Conservation (phyloP, 176 grass and related monocot species). For the Poa pratensis region DNA sequence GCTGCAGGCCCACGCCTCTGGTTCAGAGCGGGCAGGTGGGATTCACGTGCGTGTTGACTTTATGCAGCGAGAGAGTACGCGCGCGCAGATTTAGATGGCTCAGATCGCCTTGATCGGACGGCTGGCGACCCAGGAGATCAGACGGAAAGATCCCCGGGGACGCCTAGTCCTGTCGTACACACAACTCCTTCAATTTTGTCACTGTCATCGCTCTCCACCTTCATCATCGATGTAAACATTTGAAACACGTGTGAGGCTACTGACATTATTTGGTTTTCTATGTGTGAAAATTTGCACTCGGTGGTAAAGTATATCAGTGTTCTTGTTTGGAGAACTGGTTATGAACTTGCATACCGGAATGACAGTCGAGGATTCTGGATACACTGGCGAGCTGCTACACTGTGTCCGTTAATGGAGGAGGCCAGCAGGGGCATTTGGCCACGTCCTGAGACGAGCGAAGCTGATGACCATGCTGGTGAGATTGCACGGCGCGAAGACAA, state of each 20-base stretch:
- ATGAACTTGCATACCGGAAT: background rate
- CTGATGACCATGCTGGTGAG: conserved; percentile 49
- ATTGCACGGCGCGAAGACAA: conserved; percentile 61
- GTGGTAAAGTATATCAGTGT: background rate
- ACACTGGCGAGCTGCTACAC: background rate
- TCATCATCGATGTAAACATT: too few relatives aligned
- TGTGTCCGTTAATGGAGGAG: background rate
- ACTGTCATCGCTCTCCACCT: too few relatives aligned
- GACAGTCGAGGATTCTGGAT: background rate
- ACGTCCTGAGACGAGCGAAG: conserved; percentile 48
- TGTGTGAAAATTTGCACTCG: background rate
- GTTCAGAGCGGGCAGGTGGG: too few relatives aligned
- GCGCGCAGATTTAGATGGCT: too few relatives aligned
- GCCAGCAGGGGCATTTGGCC: conserved; percentile 10
- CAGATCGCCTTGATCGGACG: too few relatives aligned
- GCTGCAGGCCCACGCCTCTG: too few relatives aligned
- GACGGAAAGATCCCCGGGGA: too few relatives aligned
- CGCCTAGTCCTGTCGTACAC: too few relatives aligned
- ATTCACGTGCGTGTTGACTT: too few relatives aligned
- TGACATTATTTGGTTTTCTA: conserved; percentile 10
- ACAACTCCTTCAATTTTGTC: too few relatives aligned
- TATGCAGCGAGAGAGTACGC: too few relatives aligned
- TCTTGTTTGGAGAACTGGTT: background rate
- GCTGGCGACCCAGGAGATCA: too few relatives aligned
- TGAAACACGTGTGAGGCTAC: background rate